Evolutionary conservation across 176 grass and related monocot species (phyloP), one percentile per base, ranked within the genome.

Genomic region (Musa acuminata): DNA sequence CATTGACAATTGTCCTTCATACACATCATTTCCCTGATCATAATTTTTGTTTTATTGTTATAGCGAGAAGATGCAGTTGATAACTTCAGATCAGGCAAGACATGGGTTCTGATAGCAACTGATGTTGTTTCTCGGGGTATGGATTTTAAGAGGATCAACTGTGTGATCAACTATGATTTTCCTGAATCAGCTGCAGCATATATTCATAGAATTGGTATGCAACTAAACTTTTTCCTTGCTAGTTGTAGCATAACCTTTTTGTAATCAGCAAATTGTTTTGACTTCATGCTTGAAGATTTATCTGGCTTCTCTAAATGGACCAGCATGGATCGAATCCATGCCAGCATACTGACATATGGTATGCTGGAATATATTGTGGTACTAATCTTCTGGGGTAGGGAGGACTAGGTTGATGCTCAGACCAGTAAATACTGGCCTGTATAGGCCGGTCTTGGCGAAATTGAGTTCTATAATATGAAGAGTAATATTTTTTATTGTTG

Each of bases 111-210:
- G 17, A 93, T 98, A 91, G 90, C 95, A 77, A 91, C 95, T 1
- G 88, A 98, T 85, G 94, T 98, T 22, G 77, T 98, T 81, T 85
- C 90, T 23, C 85, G 90, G 58, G 95, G 95, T 74, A 93, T 98
- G 90, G 95, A 98, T 82, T 93, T 98, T 85, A 98, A 98, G 81
- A 88, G 95, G 71, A 72, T 98, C 59, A 89, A 91, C 68, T 93
- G 90, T 11, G 90, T 98, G 29, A 87, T 98, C 77, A 98, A 93
- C 73, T 98, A 92, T 48, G 95, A 98, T 91, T 98, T 98, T 78
- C 95, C 90, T 1, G 90, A 98, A 77, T 98, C 95, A 5, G 86
- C 88, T 21, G 72, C 90, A 65, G 90, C 90, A 67, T 98, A 93
- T 84, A 91, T 98, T 82, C 88, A 98, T 80, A 77, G 95, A 62